These are phyloP conservation scores for Fraxinus dipetala DNA, from an alignment of 305 asterid genomes.

Conservation along the genomic window DNA sequence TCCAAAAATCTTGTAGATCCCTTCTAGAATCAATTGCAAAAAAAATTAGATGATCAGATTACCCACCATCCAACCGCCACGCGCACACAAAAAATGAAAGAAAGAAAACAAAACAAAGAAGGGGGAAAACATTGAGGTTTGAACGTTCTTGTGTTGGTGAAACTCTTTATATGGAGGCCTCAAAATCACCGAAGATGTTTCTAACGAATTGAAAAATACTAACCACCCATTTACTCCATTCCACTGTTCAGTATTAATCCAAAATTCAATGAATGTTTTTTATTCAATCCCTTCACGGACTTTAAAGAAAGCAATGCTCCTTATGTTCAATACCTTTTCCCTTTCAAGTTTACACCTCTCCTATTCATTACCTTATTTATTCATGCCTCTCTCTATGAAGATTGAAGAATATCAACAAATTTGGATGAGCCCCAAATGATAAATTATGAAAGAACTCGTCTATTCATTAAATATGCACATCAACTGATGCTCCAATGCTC, in stretches of 20 bases:
- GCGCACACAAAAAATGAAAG: background rate
- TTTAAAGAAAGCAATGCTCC: background rate
- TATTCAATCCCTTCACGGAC: background rate
- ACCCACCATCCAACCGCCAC: background rate
- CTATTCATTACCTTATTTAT: background rate
- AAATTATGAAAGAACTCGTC: background rate
- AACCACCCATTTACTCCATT: background rate
- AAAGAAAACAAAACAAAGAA: background rate
- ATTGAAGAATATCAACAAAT: background rate
- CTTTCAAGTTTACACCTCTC: background rate
- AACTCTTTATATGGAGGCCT: background rate
- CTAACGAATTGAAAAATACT: background rate
- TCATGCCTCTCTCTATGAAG: background rate
- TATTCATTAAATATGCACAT: background rate
- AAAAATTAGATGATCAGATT: background rate
- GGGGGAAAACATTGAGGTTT: background rate
- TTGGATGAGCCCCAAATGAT: background rate
- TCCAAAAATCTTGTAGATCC: background rate
- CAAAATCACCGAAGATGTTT: background rate
- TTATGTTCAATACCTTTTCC: background rate
- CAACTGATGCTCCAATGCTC: background rate
- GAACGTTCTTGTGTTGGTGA: background rate
- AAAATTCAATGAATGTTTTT: background rate
- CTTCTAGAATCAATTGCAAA: background rate
- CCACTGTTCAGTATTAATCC: background rate